Evolutionary conservation across 2,329 filamentous ascomycete species (phyloP).

Genomic region (Epichloe hybrida): DNA sequence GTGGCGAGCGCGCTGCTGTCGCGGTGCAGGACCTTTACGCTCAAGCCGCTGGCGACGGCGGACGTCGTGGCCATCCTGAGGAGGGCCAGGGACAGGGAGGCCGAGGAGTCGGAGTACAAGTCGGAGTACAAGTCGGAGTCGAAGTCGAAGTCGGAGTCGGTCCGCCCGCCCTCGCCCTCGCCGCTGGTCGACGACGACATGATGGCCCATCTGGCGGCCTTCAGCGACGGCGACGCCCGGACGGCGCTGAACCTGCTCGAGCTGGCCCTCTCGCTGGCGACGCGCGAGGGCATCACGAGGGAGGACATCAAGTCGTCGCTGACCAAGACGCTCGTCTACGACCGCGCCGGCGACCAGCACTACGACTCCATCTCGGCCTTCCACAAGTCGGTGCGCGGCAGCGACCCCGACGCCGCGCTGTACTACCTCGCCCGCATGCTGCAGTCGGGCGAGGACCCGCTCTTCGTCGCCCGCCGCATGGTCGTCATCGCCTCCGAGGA

Average conservation of each 20-base stretch:
- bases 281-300: slow-evolving; percentile 50
- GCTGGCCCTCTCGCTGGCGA: slow-evolving; percentile 60
- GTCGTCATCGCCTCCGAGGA: slow-evolving; percentile 93
- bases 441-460: slow-evolving; percentile 81
- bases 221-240: slow-evolving; percentile 83
- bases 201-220: slow-evolving; percentile 67
- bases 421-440: slow-evolving; percentile 97
- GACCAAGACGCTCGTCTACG: slow-evolving; percentile 89
- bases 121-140: too few relatives aligned
- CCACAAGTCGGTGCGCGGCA: slow-evolving; percentile 87
- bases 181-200: slow-evolving; percentile 64
- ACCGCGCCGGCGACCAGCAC: slow-evolving; percentile 88
- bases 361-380: slow-evolving; percentile 97
- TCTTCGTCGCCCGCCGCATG: slow-evolving; percentile 85
- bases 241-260: slow-evolving; percentile 89
- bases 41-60: slow-evolving; percentile 59
- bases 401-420: slow-evolving; percentile 71
- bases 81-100: slow-evolving; percentile 54
- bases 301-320: slow-evolving; percentile 68
- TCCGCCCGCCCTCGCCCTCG: slow-evolving; percentile 28
- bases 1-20: slow-evolving; percentile 78
- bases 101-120: slow-evolving; percentile 33
- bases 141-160: too few relatives aligned
- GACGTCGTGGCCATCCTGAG: slow-evolving; percentile 61
- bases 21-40: slow-evolving; percentile 79